Conservation (phyloP, 164 flowering plant genomes). For the Hamamelis virginiana region DNA sequence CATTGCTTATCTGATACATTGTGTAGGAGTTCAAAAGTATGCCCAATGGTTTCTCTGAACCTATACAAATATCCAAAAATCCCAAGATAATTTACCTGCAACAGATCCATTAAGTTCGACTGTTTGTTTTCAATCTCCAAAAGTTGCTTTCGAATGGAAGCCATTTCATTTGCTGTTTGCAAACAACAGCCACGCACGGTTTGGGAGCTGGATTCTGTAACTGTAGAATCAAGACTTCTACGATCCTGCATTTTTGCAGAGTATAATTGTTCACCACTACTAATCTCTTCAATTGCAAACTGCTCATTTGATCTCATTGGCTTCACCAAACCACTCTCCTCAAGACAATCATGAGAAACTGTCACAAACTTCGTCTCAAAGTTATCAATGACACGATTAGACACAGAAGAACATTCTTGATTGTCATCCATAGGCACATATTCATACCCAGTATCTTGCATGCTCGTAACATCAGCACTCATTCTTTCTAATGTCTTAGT, state of each 20-base stretch:
- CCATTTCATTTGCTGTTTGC: conserved; percentile 59
- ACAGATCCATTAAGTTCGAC: conserved; percentile 63
- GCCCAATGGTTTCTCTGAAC: neutral
- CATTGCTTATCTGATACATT: neutral
- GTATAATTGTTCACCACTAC: conserved; percentile 31
- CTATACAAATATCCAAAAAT: neutral
- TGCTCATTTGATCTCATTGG: conserved; percentile 26
- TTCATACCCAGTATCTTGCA: conserved; percentile 39
- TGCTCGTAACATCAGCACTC: conserved; percentile 29
- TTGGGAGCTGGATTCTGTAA: conserved; percentile 53
- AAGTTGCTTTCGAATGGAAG: conserved; percentile 63
- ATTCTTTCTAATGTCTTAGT: conserved; percentile 47
- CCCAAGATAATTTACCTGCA: conserved; percentile 56
- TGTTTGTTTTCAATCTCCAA: conserved; percentile 76
- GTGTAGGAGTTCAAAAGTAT: neutral
- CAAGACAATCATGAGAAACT: conserved; percentile 33
- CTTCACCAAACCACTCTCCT: conserved; percentile 29
- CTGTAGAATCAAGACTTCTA: conserved; percentile 71
- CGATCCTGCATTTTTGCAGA: conserved; percentile 43
- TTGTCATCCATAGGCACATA: conserved; percentile 55
- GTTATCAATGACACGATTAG: conserved; percentile 40
- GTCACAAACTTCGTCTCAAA: conserved; percentile 43
- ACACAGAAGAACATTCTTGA: conserved; percentile 57
- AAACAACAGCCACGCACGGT: conserved; percentile 44
- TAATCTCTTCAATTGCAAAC: conserved; percentile 42